Percentiles rank a stretch among this genome's conserved stretches.
Conservation (phyloP, 73 alveolate species). For the Tetrahymena thermophila region DNA sequence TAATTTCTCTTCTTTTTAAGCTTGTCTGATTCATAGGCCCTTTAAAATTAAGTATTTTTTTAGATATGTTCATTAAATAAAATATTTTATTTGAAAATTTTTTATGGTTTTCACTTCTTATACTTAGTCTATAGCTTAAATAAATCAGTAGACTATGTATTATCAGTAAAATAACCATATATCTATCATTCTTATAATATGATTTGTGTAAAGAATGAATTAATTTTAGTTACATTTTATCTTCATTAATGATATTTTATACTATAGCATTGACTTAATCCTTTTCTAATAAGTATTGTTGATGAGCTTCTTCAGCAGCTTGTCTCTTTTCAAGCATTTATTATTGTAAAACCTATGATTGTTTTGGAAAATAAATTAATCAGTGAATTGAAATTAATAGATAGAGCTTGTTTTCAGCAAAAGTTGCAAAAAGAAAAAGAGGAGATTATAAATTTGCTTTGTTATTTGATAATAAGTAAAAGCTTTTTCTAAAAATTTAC, state of each 20-base stretch:
- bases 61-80: background rate
- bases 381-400: background rate
- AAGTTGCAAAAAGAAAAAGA: background rate
- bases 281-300: conserved; percentile 28
- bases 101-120: no score
- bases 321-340: conserved; percentile 33
- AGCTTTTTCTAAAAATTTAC: background rate
- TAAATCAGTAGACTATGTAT: no score
- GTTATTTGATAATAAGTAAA: background rate
- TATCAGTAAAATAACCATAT: no score
- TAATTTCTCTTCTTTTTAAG: conserved; percentile 31
- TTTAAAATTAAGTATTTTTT: background rate
- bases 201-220: background rate
- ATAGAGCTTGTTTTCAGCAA: background rate
- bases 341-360: conserved; percentile 8
- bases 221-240: background rate
- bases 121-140: no score
- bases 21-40: background rate
- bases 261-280: conserved; percentile 35
- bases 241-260: conserved; percentile 19
- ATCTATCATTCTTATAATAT: no score
- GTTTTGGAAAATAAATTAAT: background rate
- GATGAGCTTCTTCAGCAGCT: conserved; percentile 32
- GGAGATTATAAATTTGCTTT: background rate
- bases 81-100: no score